Evolutionary conservation across 768 basidiomycete genomes (phyloP), one percentile per base, ranked within the genome.

Genomic region (Leccinum fibrillosum): DNA sequence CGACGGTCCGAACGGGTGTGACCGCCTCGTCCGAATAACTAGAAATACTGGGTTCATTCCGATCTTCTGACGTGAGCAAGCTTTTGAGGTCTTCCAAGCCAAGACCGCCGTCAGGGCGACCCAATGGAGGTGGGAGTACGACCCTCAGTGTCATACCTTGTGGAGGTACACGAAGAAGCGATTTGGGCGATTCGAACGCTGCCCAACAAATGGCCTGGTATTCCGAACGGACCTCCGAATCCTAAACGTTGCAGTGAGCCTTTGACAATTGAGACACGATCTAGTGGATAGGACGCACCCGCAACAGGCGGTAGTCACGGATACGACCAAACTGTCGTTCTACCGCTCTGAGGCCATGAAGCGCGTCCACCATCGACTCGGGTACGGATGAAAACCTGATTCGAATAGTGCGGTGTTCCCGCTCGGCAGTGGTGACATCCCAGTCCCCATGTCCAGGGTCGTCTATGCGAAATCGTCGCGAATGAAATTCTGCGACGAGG

Each of bases 261-360:
- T 49, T 23, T 10, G 1, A 13, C n/a, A 42, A 11, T 42, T 47
- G 17, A 49, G 30, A 32, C 37, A 28, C 12, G 0, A 19, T 2
- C 13, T 7, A n/a, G 26, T 1, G 7, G 34, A 47, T 17, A 68
- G 73, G 25, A 69, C 74, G 21, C 63, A 82, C 83, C 71, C 76
- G 75, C 32, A 68, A 59, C 42, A 80, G 72, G 47, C 70, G 68
- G 49, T 74, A 81, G 53, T 81, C 80, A 26, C 74, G 67, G 34
- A 85, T 64, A 9, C 74, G 69, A 13, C 84, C 84, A 67, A 80
- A 84, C 54, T 76, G 78, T 17, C 76, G 76, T 71, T 89, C 86
- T 28, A 88, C 62, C 8, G 77, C 80, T 49, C 82, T 79, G 55
- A 87, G 66, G 49, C 85, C 74, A 49, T 80, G 74, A 8, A 80